These are phyloP conservation scores for Aphanocladium album DNA, from an alignment of 2,329 filamentous ascomycete species.

Conservation along the genomic window DNA sequence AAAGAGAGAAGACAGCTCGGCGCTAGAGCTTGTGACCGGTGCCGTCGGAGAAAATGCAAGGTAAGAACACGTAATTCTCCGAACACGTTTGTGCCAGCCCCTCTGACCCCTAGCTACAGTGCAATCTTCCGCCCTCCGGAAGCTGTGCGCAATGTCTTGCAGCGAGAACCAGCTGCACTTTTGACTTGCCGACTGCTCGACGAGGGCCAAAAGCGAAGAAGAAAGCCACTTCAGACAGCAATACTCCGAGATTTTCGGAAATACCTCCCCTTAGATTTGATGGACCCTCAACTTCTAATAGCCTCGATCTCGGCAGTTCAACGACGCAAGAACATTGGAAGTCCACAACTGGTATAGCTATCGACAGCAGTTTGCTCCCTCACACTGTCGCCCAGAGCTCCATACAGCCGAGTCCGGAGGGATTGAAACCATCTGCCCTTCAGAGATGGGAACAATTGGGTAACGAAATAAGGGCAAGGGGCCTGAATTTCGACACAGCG, in stretches of 20 bases:
- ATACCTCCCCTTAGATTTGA: neutral
- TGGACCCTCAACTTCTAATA: neutral
- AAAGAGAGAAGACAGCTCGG: conserved; percentile 18
- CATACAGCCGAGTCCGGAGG: neutral
- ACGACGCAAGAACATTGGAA: neutral
- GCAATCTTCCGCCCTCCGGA: conserved; percentile 21
- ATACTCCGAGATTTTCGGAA: neutral
- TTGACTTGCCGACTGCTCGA: conserved; percentile 32
- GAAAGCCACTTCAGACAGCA: neutral
- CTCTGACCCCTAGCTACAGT: conserved; percentile 18
- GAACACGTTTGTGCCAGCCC: neutral
- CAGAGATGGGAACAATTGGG: conserved; percentile 26
- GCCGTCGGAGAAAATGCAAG: conserved; percentile 33
- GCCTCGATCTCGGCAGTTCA: neutral
- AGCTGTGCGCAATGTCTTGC: conserved; percentile 30
- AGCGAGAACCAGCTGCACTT: conserved; percentile 29
- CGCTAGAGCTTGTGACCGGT: conserved; percentile 31
- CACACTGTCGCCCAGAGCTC: neutral
- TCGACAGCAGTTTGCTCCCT: neutral
- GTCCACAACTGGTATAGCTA: neutral
- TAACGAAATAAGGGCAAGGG: conserved; percentile 20
- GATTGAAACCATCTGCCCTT: conserved; percentile 18
- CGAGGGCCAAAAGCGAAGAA: conserved; percentile 33
- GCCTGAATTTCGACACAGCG: conserved; percentile 22
- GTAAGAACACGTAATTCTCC: conserved; percentile 17